These are phyloP conservation scores for Backusella psychrophila DNA, from an alignment of 192 early-diverging fungal genomes.

Conservation along the genomic window DNA sequence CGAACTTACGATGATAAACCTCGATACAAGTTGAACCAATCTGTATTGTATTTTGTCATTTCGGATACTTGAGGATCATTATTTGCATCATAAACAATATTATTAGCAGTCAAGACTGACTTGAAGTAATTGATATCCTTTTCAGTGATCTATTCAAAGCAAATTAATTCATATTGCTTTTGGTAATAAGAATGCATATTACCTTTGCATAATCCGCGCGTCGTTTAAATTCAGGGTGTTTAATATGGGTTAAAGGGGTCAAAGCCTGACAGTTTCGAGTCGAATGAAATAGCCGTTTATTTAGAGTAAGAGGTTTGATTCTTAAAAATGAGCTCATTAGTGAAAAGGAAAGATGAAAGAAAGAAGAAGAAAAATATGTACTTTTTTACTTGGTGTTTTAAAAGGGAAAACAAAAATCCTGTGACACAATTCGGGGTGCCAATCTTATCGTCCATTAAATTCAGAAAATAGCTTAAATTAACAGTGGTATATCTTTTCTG, in stretches of 20 bases:
- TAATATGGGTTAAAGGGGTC: neutral
- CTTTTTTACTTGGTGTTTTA: neutral
- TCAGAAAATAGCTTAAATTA: no score
- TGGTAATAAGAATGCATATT: neutral
- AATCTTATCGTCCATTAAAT: no score
- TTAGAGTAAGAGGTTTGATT: neutral
- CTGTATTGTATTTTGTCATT: slow-evolving; percentile 66
- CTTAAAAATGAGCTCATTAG: neutral
- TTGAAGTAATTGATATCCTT: slow-evolving; percentile 58
- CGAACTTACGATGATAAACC: slow-evolving; percentile 57
- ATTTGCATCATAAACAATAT: slow-evolving; percentile 38
- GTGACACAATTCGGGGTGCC: neutral
- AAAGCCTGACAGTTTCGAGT: neutral
- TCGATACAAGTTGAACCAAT: slow-evolving; percentile 92
- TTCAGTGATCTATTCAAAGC: slow-evolving; percentile 33
- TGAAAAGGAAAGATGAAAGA: neutral
- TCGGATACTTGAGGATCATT: slow-evolving; percentile 34
- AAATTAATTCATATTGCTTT: slow-evolving; percentile 3
- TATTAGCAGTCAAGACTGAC: slow-evolving; percentile 35
- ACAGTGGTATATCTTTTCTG: no score
- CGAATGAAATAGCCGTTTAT: neutral
- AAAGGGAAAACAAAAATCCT: neutral
- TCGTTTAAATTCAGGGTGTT: slow-evolving; percentile 7
- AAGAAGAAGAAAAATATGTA: neutral
- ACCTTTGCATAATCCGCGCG: slow-evolving; percentile 1